Conservation (phyloP, 495 filamentous ascomycete genomes). For the Annulohypoxylon bovei region DNA sequence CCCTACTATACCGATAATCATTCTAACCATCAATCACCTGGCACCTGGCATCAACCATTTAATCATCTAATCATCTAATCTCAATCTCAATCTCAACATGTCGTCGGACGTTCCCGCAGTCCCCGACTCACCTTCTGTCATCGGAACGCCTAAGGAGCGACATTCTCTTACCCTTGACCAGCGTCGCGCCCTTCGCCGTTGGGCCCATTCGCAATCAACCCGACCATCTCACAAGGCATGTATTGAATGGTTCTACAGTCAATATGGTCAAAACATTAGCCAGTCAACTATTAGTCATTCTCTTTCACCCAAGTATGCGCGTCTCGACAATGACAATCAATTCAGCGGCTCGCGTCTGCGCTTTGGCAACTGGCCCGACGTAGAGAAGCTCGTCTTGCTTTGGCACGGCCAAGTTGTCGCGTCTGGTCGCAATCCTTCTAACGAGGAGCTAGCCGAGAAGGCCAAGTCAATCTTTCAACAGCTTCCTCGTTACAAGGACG, state of each 20-base stretch:
- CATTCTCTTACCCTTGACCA: slow-evolving; percentile 64
- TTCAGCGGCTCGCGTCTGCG: slow-evolving; percentile 62
- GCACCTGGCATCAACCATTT: background rate
- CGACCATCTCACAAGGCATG: slow-evolving; percentile 62
- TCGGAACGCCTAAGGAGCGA: slow-evolving; percentile 52
- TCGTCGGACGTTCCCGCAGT: slow-evolving; percentile 44
- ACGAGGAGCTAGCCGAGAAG: slow-evolving; percentile 63
- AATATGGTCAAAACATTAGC: slow-evolving; percentile 62
- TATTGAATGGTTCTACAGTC: slow-evolving; percentile 63
- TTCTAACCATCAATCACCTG: background rate
- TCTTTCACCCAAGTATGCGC: slow-evolving; percentile 63
- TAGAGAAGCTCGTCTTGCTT: slow-evolving; percentile 63
- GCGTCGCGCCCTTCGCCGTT: slow-evolving; percentile 61
- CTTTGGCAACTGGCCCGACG: slow-evolving; percentile 65
- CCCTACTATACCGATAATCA: background rate
- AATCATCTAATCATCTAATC: background rate
- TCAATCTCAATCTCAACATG: slow-evolving; percentile 32
- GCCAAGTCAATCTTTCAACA: slow-evolving; percentile 60
- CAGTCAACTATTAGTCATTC: slow-evolving; percentile 64
- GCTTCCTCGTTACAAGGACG: slow-evolving; percentile 62
- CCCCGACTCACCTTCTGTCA: slow-evolving; percentile 36
- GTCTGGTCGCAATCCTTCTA: slow-evolving; percentile 58
- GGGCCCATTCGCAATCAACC: slow-evolving; percentile 59
- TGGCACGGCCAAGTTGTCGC: slow-evolving; percentile 60
- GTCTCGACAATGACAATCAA: slow-evolving; percentile 61